Evolutionary conservation across 2,329 filamentous ascomycete species (phyloP).

Genomic region (Hypomyces rosellus): DNA sequence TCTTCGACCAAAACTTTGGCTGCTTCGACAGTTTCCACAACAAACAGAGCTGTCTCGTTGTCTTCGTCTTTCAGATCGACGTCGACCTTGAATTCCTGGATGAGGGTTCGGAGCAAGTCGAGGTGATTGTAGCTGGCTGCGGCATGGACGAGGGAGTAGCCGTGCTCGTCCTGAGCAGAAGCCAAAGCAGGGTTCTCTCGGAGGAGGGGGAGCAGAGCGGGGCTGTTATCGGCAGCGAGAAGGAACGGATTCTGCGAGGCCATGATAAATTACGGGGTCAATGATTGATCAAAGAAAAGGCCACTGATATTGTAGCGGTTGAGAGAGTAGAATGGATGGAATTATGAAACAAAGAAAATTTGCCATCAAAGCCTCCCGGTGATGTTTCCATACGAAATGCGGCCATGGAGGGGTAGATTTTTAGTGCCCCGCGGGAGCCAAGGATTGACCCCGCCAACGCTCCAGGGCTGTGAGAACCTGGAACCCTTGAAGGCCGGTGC

Average conservation of each 20-base stretch:
- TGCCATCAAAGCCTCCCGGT: not conserved
- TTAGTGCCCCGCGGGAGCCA: not conserved
- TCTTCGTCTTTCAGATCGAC: constrained; percentile 85
- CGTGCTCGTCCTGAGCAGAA: constrained; percentile 75
- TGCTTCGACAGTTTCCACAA: constrained; percentile 74
- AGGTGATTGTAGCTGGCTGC: constrained; percentile 88
- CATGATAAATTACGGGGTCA: constrained; percentile 28
- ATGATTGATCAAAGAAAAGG: not conserved
- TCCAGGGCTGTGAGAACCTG: too few species aligned
- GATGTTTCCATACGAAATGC: not conserved
- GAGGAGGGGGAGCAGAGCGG: constrained; percentile 67
- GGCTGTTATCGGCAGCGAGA: constrained; percentile 75
- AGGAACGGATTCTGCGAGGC: constrained; percentile 58
- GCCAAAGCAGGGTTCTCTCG: constrained; percentile 70
- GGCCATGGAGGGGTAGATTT: not conserved
- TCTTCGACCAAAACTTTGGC: constrained; percentile 79
- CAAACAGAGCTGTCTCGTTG: constrained; percentile 88
- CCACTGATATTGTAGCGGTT: not conserved
- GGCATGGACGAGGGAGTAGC: constrained; percentile 91
- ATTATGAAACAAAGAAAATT: not conserved
- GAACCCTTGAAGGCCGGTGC: too few species aligned
- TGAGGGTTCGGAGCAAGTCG: constrained; percentile 67
- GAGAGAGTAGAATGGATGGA: not conserved
- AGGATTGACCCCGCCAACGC: not conserved
- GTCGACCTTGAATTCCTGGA: constrained; percentile 70